Base-by-base conservation (phyloP, 768 basidiomycete species). In the Phanerochaete carnosa region DNA sequence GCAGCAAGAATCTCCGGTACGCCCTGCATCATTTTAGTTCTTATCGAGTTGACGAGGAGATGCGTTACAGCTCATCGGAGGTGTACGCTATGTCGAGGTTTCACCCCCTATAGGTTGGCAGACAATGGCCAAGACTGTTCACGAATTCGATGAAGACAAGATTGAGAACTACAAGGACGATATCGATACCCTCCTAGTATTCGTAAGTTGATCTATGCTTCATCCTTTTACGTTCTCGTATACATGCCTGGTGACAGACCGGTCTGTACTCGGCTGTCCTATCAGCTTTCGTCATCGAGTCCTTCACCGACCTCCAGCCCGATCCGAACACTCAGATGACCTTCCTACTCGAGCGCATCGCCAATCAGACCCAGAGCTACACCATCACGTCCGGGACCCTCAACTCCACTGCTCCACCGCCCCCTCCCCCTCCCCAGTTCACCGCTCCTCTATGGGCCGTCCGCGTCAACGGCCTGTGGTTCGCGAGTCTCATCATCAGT, bases 241-340 rank as follows among this genome's bases (percentile, higher is more conserved):
- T n/a, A n/a, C n/a, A n/a, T n/a, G n/a, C n/a, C n/a, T n/a, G 22
- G 19, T 11, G 43, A 30, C 32, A 54, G 63, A 51, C 61, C n/a
- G 63, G 60, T n/a, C n/a, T 64, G 19, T 62, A 62, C 26, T 64
- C 63, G 0, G 63, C 63, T 2, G 51, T 64, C 0, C 45, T 64
- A 3, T 62, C 63, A 2, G 63, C 61, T 13, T 64, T 64, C 43
- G 25, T 51, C 32, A 55, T 64, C 28, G 62, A 60, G 30, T 60
- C 59, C 9, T 63, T 60, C 45, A 32, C 22, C n/a, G 35, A 26
- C 23, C 59, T 63, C 4, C 54, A 50, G 46, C 51, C 37, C 22
- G 58, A 63, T 30, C 15, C 59, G 0, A 13, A 23, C 9, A 3
- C 56, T 7, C 23, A 39, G 1, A 32, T 52, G 29, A 32, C 52